Conservation (phyloP, 2,329 filamentous ascomycete species). For the Elsinoe ampelina region DNA sequence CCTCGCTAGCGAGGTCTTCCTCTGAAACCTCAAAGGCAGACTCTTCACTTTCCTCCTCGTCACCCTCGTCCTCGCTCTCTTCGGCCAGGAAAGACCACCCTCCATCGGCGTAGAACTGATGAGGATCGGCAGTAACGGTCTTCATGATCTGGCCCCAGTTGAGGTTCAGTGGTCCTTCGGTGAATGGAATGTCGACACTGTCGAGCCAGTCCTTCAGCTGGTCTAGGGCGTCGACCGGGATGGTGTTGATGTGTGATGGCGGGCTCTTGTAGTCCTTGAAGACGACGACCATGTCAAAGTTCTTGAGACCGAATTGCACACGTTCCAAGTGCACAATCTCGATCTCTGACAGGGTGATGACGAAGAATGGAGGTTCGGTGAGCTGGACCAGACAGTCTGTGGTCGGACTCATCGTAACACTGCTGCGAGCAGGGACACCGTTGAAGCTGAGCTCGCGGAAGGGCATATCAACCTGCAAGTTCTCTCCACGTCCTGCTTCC, state of each 20-base stretch:
- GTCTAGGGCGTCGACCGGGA: conserved; percentile 89
- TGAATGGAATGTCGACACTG: conserved; percentile 87
- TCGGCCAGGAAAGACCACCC: conserved; percentile 88
- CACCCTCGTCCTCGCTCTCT: conserved; percentile 78
- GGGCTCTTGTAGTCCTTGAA: conserved; percentile 94
- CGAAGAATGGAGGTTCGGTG: conserved; percentile 93
- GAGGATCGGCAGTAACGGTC: conserved; percentile 86
- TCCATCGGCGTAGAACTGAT: conserved; percentile 89
- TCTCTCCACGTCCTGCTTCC: conserved; percentile 84
- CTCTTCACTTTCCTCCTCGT: conserved; percentile 72
- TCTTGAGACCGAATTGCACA: conserved; percentile 92
- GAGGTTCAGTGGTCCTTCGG: conserved; percentile 89
- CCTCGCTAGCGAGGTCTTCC: conserved; percentile 67
- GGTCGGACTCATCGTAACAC: conserved; percentile 89
- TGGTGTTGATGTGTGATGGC: conserved; percentile 93
- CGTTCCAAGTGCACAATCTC: conserved; percentile 93
- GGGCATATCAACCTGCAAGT: conserved; percentile 88
- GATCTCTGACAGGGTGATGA: conserved; percentile 89
- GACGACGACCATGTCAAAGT: conserved; percentile 96
- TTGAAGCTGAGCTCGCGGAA: conserved; percentile 95
- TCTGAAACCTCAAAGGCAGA: conserved; percentile 87
- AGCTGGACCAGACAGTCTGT: conserved; percentile 96
- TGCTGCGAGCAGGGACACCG: conserved; percentile 90
- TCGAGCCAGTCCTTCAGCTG: conserved; percentile 97
- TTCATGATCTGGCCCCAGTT: conserved; percentile 99